A percentile compares a stretch with the other conserved stretches of the same genome.
phyloP scores from a whole-genome alignment of 2,329 filamentous ascomycete genomes.

The Colletotrichum filicis region DNA sequence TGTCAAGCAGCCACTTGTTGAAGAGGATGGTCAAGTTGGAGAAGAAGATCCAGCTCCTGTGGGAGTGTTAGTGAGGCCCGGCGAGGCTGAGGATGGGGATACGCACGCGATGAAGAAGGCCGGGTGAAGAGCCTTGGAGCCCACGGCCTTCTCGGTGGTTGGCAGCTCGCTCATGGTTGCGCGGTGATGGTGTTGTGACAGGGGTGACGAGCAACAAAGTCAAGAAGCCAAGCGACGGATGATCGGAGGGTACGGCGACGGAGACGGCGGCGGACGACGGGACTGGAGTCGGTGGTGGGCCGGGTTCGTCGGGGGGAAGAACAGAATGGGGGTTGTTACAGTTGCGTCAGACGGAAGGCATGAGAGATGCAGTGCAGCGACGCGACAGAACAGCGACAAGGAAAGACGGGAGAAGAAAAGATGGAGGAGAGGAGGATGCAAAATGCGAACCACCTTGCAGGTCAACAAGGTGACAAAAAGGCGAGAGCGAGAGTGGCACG shows the following conservation, averaged over 20 bases:
- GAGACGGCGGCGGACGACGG: slow-evolving; percentile 28
- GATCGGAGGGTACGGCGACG: slow-evolving; percentile 29
- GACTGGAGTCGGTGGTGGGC: slow-evolving; percentile 20
- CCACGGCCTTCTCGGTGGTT: slow-evolving; percentile 39
- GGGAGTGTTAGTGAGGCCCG: slow-evolving; percentile 8
- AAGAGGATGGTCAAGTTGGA: slow-evolving; percentile 89
- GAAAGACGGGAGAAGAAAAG: background rate
- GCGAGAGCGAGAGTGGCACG: background rate
- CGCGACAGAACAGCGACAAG: background rate
- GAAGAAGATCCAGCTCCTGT: slow-evolving; percentile 81
- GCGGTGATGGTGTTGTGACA: background rate
- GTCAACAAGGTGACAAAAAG: background rate
- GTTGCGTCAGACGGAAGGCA: slow-evolving; percentile 8
- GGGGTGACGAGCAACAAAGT: background rate
- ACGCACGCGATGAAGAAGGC: slow-evolving; percentile 48
- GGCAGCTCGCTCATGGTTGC: slow-evolving; percentile 32
- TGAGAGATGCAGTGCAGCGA: slow-evolving; percentile 5
- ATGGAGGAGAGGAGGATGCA: background rate
- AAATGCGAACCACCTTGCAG: slow-evolving; percentile 4
- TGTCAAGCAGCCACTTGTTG: slow-evolving; percentile 90
- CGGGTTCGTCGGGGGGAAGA: background rate
- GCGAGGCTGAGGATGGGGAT: background rate
- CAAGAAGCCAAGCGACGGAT: slow-evolving; percentile 26
- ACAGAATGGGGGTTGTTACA: background rate
- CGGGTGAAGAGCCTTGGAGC: slow-evolving; percentile 36